Conservation (phyloP, 1,284 basidiomycete species). For the Sanghuangporus weigelae region DNA sequence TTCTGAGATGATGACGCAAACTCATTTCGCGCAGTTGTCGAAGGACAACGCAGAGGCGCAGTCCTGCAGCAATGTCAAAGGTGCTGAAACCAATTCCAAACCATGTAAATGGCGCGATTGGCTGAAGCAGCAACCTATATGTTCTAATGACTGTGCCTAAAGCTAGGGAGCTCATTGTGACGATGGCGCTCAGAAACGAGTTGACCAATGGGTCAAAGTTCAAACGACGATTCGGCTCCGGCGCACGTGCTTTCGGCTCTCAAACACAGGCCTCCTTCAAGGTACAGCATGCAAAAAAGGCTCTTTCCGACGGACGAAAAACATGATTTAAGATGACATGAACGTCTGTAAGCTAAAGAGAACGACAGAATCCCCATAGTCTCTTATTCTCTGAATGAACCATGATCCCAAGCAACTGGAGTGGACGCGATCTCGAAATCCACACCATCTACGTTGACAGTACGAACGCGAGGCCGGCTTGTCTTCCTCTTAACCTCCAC, state of each 20-base stretch:
- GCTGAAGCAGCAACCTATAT: conserved; percentile 49
- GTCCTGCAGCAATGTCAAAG: conserved; percentile 58
- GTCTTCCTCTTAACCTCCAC: neutral
- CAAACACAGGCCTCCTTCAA: neutral
- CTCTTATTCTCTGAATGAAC: neutral
- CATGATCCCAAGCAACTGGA: conserved; percentile 4
- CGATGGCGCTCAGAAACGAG: neutral
- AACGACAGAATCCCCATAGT: neutral
- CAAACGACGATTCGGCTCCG: neutral
- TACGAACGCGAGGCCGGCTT: neutral
- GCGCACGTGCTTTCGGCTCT: neutral
- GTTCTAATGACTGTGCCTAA: conserved; percentile 43
- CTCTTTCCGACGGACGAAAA: no score
- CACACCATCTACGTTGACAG: conserved; percentile 8
- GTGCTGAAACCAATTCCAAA: conserved; percentile 53
- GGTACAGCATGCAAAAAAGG: no score
- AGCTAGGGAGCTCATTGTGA: conserved; percentile 18
- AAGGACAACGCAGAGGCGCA: conserved; percentile 62
- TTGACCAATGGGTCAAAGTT: neutral
- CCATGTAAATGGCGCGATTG: conserved; percentile 66
- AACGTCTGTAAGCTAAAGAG: no score
- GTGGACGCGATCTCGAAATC: conserved; percentile 6
- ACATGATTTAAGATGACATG: no score
- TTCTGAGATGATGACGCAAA: conserved; percentile 37
- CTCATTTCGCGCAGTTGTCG: conserved; percentile 58